Base-by-base conservation (phyloP, 1,284 basidiomycete species). In the Vanrija humicola region DNA sequence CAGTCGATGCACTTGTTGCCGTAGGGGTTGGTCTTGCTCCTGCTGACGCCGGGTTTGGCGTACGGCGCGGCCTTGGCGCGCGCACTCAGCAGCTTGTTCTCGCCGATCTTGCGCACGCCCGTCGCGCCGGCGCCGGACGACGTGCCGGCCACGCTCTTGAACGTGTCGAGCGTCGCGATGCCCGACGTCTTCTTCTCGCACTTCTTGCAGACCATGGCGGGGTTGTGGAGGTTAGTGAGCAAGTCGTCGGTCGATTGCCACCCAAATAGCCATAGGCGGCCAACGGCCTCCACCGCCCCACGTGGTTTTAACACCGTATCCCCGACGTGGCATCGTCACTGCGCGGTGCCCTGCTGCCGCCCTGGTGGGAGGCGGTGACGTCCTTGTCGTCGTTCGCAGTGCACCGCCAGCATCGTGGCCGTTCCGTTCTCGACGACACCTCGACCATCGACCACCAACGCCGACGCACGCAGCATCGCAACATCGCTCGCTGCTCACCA, bases 141-240 rank as follows among this genome's bases (percentile, higher is more conserved):
- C 40, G 40, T 10, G 40, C 40, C 40, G 12, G 40, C 40, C 7
- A 18, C 40, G 1, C 73, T 68, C 57, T 71, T 67, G 53, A 70
- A 75, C 6, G 73, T 69, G 52, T 77, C 74, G 16, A 71, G 61
- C 6, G 72, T 65, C 19, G 72, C 72, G 26, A 74, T 56, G n/a
- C 64, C 66, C 23, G 74, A 70, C 16, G 69, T 64, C 72, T 74
- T 77, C 75, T 77, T 78, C 62, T 78, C 76, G 54, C 76, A 78
- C 61, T 76, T 77, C 57, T 76, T 75, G 68, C 76, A 78, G 16
- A 78, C 76, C 76, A 78, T 78, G 39, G 34, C 25, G 18, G 40
- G 47, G 38, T 48, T 23, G 40, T 39, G 21, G 10, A 8, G 3
- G 28, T 26, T n/a, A 48, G 38, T 29, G 23, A 16, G 16, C 21